Base-by-base conservation (phyloP, 768 basidiomycete species). In the Phylloporus arenicola region DNA sequence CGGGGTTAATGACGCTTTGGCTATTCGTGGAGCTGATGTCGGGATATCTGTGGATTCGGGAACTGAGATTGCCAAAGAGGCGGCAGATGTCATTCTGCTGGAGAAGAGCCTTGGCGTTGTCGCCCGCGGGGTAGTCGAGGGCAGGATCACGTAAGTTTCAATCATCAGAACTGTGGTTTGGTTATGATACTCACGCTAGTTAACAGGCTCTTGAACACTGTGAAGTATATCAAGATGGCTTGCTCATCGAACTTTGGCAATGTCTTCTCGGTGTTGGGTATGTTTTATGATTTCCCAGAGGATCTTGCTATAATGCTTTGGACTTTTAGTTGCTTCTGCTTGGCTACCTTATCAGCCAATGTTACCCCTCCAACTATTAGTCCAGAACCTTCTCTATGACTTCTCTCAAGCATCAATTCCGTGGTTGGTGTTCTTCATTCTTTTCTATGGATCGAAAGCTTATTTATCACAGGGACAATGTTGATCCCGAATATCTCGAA, bases 151-250 rank as follows among this genome's bases (percentile, higher is more conserved):
- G 65, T 66, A 56, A 11, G 67, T 55, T 53, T 38, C 12, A 30
- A n/a, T 29, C 16, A 30, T 14, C 34, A 8, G n/a, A 19, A 22
- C 12, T 7, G 9, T n/a, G 16, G 12, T 27, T 38, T 13, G 6
- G 20, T 10, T 29, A 38, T 20, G 34, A 34, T 29, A 31, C 61
- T 65, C 4, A 65, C 43, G 30, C 30, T 7, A 27, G 34, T 43
- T 11, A 50, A 34, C 43, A 69, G 70, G 31, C 68, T 71, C 57
- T 31, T 71, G 41, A 69, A 69, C 39, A 69, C 70, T 0, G 50
- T 68, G 30, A 69, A 69, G 52, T 71, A 71, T 33, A 71, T 71
- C 52, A 69, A 69, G 49, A 69, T 69, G 68, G 67, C 68, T 17
- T 64, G 64, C 20, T 71, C 68, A 9, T 69, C 68, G 1, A 69